These are phyloP conservation scores for Calonectria naviculata DNA, from an alignment of 2,329 filamentous ascomycete genomes.

Conservation along the genomic window DNA sequence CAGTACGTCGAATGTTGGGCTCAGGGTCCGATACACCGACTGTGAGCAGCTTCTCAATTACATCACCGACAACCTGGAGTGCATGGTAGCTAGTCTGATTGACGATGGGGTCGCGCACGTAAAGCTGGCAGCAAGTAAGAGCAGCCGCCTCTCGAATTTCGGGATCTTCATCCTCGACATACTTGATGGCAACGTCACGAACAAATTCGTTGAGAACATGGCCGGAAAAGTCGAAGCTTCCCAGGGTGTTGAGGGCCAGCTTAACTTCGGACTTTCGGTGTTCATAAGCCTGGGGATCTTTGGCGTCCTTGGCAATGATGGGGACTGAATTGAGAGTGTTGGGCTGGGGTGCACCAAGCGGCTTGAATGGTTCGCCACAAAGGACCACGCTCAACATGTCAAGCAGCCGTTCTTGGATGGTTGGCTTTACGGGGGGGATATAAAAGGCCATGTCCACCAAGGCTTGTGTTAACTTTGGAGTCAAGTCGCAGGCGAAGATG, in stretches of 20 bases:
- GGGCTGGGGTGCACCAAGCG: conserved; percentile 86
- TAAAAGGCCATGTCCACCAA: conserved; percentile 99
- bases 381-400: conserved; percentile 96
- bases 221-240: conserved; percentile 95
- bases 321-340: conserved; percentile 86
- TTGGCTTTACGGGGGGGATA: conserved; percentile 92
- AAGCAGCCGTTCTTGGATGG: conserved; percentile 91
- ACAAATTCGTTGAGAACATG: conserved; percentile 99
- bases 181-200: conserved; percentile 96
- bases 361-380: conserved; percentile 91
- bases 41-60: conserved; percentile 95
- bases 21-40: conserved; percentile 95
- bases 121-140: conserved; percentile 96
- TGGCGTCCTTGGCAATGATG: conserved; percentile 86
- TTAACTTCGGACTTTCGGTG: conserved; percentile 88
- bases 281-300: conserved; percentile 85
- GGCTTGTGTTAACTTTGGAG: conserved; percentile 92
- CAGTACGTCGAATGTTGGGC: conserved; percentile 87
- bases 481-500: conserved; percentile 96
- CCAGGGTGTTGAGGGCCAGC: conserved; percentile 90
- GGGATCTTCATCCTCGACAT: conserved; percentile 94
- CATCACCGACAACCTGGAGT: conserved; percentile 95
- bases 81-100: conserved; percentile 98
- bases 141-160: conserved; percentile 95
- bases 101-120: conserved; percentile 96